Evolutionary conservation across 169 alveolate species (phyloP).

Genomic region (Theileria equi): DNA sequence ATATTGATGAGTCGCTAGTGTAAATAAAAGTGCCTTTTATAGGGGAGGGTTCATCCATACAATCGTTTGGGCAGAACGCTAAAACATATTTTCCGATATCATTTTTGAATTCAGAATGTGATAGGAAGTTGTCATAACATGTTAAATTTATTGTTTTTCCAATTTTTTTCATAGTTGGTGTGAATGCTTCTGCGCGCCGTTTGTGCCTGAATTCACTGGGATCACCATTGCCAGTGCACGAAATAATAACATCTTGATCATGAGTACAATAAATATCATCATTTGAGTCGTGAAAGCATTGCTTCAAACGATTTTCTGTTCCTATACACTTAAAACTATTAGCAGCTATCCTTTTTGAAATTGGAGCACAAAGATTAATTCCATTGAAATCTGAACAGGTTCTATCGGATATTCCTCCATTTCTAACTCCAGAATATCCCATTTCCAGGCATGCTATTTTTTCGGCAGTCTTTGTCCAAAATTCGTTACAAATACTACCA

Average conservation of each 20-base stretch:
- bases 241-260: slow-evolving; percentile 72
- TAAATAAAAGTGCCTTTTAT: slow-evolving; percentile 83
- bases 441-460: slow-evolving; percentile 81
- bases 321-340: slow-evolving; percentile 78
- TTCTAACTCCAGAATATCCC: slow-evolving; percentile 73
- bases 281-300: slow-evolving; percentile 49
- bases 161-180: slow-evolving; percentile 60
- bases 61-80: slow-evolving; percentile 60
- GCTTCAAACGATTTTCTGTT: slow-evolving; percentile 32
- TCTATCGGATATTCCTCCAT: slow-evolving; percentile 83
- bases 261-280: slow-evolving; percentile 68
- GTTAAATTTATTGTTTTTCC: slow-evolving; percentile 66
- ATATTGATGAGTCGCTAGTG: slow-evolving; percentile 82
- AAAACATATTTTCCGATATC: slow-evolving; percentile 59
- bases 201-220: slow-evolving; percentile 58
- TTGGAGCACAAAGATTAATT: slow-evolving; percentile 82
- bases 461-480: slow-evolving; percentile 78
- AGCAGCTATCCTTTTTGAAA: slow-evolving; percentile 76
- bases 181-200: slow-evolving; percentile 49
- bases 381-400: slow-evolving; percentile 81
- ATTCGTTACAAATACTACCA: slow-evolving; percentile 82
- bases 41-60: slow-evolving; percentile 60
- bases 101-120: slow-evolving; percentile 62
- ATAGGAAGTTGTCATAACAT: slow-evolving; percentile 67
- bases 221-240: slow-evolving; percentile 71